These are phyloP conservation scores for Colletotrichum ledebouriae DNA, from an alignment of 2,329 filamentous ascomycete species.

Conservation along the genomic window DNA sequence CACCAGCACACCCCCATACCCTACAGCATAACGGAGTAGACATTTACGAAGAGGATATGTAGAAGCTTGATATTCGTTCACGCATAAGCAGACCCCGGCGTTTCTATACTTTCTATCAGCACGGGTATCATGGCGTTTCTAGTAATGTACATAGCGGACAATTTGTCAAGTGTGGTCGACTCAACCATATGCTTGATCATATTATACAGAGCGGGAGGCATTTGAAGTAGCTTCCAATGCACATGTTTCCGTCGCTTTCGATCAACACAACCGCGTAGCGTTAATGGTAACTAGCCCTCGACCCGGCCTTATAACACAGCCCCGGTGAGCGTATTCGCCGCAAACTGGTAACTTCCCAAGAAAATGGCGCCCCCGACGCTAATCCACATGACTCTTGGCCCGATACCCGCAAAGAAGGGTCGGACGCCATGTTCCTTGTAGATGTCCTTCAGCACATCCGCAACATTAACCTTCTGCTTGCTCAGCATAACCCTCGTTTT, in stretches of 20 bases:
- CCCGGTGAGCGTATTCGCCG: slow-evolving; percentile 78
- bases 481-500: slow-evolving; percentile 98
- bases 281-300: neutral
- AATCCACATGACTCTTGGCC: slow-evolving; percentile 93
- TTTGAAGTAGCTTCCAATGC: slow-evolving; percentile 24
- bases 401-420: slow-evolving; percentile 82
- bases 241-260: slow-evolving; percentile 1
- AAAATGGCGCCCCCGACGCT: slow-evolving; percentile 95
- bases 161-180: slow-evolving; percentile 31
- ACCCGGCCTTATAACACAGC: slow-evolving; percentile 14
- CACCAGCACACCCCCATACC: slow-evolving; percentile 32
- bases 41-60: neutral
- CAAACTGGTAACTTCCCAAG: slow-evolving; percentile 92
- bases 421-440: slow-evolving; percentile 72
- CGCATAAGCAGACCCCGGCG: neutral
- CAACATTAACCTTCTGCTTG: slow-evolving; percentile 72
- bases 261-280: too few relatives aligned
- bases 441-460: slow-evolving; percentile 73
- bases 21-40: slow-evolving; percentile 1
- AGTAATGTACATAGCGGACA: slow-evolving; percentile 42
- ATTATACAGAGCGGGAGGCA: slow-evolving; percentile 33
- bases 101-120: slow-evolving; percentile 35
- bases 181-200: slow-evolving; percentile 13
- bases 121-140: slow-evolving; percentile 39
- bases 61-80: neutral